Percentiles rank a stretch among this genome's conserved stretches.
These are phyloP conservation scores for Phialophora expanda DNA, from an alignment of 2,329 filamentous ascomycete genomes.

Conservation along the genomic window DNA sequence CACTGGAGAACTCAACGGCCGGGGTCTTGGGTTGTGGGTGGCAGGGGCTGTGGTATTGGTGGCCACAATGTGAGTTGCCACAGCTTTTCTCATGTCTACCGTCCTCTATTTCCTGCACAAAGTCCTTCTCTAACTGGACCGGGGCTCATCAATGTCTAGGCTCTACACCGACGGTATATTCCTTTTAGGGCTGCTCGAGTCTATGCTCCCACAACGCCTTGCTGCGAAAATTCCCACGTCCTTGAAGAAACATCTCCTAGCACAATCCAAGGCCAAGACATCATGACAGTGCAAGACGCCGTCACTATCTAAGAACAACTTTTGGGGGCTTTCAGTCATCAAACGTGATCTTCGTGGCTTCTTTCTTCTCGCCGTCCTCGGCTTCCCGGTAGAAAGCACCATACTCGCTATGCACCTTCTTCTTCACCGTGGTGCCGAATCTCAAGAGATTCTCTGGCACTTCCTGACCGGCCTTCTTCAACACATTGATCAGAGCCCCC, in stretches of 20 bases:
- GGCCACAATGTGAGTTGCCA: conserved; percentile 33
- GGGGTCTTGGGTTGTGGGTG: conserved; percentile 17
- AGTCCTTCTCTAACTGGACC: not conserved
- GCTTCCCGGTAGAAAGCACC: conserved; percentile 95
- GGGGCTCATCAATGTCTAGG: conserved; percentile 10
- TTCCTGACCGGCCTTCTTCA: conserved; percentile 88
- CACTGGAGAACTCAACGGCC: conserved; percentile 15
- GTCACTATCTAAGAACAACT: not conserved
- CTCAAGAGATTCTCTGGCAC: conserved; percentile 91
- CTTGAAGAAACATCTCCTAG: conserved; percentile 6
- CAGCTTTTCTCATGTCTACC: not conserved
- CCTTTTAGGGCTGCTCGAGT: conserved; percentile 30
- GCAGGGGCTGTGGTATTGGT: conserved; percentile 24
- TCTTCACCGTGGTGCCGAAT: conserved; percentile 98
- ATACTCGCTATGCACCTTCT: conserved; percentile 95
- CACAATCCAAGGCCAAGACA: conserved; percentile 4
- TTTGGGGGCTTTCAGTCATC: conserved; percentile 56
- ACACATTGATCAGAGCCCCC: conserved; percentile 89
- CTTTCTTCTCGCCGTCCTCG: conserved; percentile 70
- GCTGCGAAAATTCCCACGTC: conserved; percentile 26
- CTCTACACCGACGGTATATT: conserved; percentile 35
- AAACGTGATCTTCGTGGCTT: conserved; percentile 91
- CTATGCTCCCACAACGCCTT: conserved; percentile 36
- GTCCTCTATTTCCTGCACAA: not conserved
- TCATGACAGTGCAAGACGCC: conserved; percentile 2